phyloP scores from a whole-genome alignment of 768 basidiomycete species.

The Boletellus sp. region DNA sequence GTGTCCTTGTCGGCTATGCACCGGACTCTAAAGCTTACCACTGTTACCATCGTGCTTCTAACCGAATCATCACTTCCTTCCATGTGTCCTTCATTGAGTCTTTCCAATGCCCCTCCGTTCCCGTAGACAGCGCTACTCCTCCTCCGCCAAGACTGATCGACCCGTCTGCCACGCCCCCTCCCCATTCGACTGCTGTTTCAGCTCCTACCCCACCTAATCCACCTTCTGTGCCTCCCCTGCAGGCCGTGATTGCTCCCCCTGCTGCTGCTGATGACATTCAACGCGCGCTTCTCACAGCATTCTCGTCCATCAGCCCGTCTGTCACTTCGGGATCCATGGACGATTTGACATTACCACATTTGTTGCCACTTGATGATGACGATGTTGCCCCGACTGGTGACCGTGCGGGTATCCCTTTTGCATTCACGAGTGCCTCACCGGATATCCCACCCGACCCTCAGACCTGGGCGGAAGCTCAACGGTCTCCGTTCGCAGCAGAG shows the following conservation, averaged over 20 bases:
- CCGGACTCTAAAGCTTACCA: background rate
- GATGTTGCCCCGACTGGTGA: no score
- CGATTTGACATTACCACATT: no score
- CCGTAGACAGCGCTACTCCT: no score
- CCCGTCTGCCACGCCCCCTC: no score
- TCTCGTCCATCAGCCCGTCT: no score
- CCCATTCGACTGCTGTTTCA: background rate
- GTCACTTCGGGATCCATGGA: no score
- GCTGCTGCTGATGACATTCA: no score
- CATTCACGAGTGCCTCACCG: background rate
- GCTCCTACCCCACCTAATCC: background rate
- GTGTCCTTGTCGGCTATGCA: background rate
- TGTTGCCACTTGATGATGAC: no score
- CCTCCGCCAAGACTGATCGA: no score
- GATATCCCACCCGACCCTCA: constrained; percentile 9
- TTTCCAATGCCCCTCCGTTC: background rate
- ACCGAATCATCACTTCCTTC: background rate
- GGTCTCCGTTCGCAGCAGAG: constrained; percentile 6
- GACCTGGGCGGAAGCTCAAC: constrained; percentile 16
- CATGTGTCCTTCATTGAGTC: background rate
- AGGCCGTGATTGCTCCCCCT: no score
- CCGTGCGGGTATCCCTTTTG: background rate
- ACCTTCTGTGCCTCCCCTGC: background rate
- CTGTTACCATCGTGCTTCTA: background rate
- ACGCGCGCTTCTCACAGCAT: no score